phyloP scores from a whole-genome alignment of 495 filamentous ascomycete genomes.

The Penicillium samsonianum region DNA sequence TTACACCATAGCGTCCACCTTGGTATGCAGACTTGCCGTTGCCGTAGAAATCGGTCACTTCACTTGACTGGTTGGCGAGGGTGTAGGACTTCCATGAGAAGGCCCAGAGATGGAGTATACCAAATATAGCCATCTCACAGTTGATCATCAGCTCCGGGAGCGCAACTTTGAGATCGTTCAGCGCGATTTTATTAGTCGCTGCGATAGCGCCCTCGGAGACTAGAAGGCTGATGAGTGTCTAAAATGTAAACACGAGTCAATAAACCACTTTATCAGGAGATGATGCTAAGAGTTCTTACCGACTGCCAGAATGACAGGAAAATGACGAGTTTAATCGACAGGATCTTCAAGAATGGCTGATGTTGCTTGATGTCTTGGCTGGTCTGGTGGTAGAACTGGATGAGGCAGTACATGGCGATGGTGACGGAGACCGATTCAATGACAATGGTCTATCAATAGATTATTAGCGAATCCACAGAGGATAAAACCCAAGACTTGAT shows the following conservation, averaged over 20 bases:
- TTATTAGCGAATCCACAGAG: neutral
- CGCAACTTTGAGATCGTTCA: slow-evolving; percentile 76
- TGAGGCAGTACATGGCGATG: slow-evolving; percentile 89
- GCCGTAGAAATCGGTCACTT: slow-evolving; percentile 48
- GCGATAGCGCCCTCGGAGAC: slow-evolving; percentile 64
- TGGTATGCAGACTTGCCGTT: slow-evolving; percentile 55
- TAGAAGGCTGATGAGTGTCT: slow-evolving; percentile 69
- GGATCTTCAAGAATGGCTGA: slow-evolving; percentile 75
- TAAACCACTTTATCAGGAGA: neutral
- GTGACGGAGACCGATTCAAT: slow-evolving; percentile 74
- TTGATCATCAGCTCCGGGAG: slow-evolving; percentile 78
- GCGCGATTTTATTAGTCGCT: slow-evolving; percentile 59
- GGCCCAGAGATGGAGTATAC: slow-evolving; percentile 77
- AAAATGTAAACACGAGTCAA: slow-evolving; percentile 1
- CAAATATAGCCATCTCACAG: slow-evolving; percentile 86
- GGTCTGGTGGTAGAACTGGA: slow-evolving; percentile 86
- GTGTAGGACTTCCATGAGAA: slow-evolving; percentile 75
- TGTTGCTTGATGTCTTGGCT: slow-evolving; percentile 67
- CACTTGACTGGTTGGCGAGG: slow-evolving; percentile 34
- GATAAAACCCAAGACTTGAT: slow-evolving; percentile 52
- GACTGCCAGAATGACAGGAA: slow-evolving; percentile 95
- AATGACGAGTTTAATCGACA: slow-evolving; percentile 91
- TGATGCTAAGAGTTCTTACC: slow-evolving; percentile 33
- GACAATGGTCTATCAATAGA: slow-evolving; percentile 54
- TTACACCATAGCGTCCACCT: slow-evolving; percentile 63